Evolutionary conservation across 2,329 filamentous ascomycete species (phyloP), one percentile per base, ranked within the genome.

Genomic region (Nigrospora oryzae): DNA sequence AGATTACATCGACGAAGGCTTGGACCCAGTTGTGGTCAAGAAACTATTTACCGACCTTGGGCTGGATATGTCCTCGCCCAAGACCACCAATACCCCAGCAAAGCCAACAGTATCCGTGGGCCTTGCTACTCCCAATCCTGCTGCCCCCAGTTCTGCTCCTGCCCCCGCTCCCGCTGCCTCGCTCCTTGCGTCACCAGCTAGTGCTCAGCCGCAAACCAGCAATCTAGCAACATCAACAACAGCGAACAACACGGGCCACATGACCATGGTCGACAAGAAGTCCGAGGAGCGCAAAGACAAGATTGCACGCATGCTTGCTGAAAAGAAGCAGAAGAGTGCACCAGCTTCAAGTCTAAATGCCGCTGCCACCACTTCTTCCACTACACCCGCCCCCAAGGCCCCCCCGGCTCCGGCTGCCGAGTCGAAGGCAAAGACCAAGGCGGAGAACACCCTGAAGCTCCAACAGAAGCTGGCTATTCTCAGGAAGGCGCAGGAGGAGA

Each of bases 381-480:
- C 37, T 31, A n/a, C 47, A 23, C 33, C 51, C 5, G 39, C 46
- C 16, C 23, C 53, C 23, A 38, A 38, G 13, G 34, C 52, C 3
- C 28, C 46, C 11, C 31, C 44, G 45, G 30, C 31, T 45, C 31
- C 28, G 13, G 33, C 42, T 14, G 37, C 43, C 8, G 48, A 36
- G 8, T 31, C 63, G 66, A 55, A 77, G 68, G 68, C 69, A 31
- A 79, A 83, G 57, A 79, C 78, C 1, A 53, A 56, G 37, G 57
- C 58, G 35, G 58, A 89, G 51, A 95, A 86, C 48, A 86, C 87
- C 46, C 76, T 74, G 47, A 66, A 89, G 31, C 73, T 90, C 39
- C 81, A 87, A 51, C 79, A 88, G 58, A 89, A 88, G 53, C 83
- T 95, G 57, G 86, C 89, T 48, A 84, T 84, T 17, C 66, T 93